phyloP scores from a whole-genome alignment of 352 stramenopile species.

The Phytophthora tentaculata region DNA sequence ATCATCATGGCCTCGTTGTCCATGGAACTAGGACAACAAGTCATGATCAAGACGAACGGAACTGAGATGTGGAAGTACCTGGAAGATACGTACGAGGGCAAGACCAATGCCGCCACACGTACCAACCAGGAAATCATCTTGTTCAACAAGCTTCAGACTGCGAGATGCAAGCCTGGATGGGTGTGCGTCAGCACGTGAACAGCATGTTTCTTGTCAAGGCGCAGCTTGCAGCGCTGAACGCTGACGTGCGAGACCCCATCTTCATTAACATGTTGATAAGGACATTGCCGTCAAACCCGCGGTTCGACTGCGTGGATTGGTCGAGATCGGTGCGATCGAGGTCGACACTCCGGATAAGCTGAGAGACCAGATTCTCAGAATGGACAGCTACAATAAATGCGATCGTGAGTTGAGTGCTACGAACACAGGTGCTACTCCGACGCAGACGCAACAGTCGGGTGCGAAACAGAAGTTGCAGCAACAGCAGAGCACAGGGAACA shows the following conservation, averaged over 20 bases:
- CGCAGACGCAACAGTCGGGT: not conserved
- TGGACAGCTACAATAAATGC: conserved; percentile 18
- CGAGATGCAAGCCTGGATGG: conserved; percentile 15
- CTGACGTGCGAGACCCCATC: conserved; percentile 7
- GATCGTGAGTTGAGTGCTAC: conserved; percentile 7
- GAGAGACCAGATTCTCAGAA: conserved; percentile 14
- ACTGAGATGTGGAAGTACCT: conserved; percentile 11
- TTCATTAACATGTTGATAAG: conserved; percentile 9
- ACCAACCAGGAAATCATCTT: conserved; percentile 23
- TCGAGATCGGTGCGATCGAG: conserved; percentile 1
- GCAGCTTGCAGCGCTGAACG: conserved; percentile 6
- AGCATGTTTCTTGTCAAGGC: conserved; percentile 15
- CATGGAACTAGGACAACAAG: no score
- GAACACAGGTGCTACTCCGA: not conserved
- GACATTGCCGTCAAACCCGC: not conserved
- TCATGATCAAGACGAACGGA: not conserved
- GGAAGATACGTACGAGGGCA: conserved; percentile 6
- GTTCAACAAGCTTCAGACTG: conserved; percentile 17
- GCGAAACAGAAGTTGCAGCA: conserved; percentile 1
- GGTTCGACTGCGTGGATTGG: not conserved
- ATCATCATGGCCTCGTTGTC: no score
- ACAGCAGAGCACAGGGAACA: not conserved
- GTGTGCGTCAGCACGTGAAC: conserved; percentile 8
- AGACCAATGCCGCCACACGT: conserved; percentile 6
- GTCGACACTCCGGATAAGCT: conserved; percentile 14